phyloP scores from a whole-genome alignment of 2,329 filamentous ascomycete species.

The Gyromitra esculenta region DNA sequence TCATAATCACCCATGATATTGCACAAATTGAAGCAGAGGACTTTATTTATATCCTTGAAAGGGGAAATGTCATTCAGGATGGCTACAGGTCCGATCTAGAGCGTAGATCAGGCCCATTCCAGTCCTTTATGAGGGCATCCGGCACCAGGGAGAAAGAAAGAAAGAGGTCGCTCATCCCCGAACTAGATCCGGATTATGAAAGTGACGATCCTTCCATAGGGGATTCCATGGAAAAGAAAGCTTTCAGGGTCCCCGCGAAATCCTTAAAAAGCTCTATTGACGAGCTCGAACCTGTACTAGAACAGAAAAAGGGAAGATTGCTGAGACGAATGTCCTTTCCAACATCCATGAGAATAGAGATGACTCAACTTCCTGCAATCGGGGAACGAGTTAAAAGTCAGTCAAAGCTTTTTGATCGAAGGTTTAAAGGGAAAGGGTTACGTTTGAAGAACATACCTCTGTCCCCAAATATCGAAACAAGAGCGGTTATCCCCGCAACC shows the following conservation, averaged over 20 bases:
- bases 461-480: constrained; percentile 5
- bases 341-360: constrained; percentile 51
- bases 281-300: constrained; percentile 1
- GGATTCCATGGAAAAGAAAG: neutral
- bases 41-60: constrained; percentile 81
- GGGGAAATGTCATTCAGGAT: constrained; percentile 73
- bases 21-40: constrained; percentile 77
- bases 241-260: neutral
- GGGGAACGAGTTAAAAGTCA: neutral
- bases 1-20: constrained; percentile 92
- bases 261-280: neutral
- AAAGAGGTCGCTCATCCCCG: constrained; percentile 9
- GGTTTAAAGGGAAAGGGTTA: neutral
- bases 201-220: neutral
- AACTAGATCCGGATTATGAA: constrained; percentile 3
- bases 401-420: constrained; percentile 7
- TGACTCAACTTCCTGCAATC: neutral
- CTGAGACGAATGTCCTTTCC: constrained; percentile 13
- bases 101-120: constrained; percentile 64
- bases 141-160: constrained; percentile 7
- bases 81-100: constrained; percentile 71
- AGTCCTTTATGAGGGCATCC: constrained; percentile 58
- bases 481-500: neutral
- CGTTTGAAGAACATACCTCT: neutral
- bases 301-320: neutral